Base-by-base conservation (phyloP, 2,329 filamentous ascomycete species). In the Colletotrichum tanaceti region DNA sequence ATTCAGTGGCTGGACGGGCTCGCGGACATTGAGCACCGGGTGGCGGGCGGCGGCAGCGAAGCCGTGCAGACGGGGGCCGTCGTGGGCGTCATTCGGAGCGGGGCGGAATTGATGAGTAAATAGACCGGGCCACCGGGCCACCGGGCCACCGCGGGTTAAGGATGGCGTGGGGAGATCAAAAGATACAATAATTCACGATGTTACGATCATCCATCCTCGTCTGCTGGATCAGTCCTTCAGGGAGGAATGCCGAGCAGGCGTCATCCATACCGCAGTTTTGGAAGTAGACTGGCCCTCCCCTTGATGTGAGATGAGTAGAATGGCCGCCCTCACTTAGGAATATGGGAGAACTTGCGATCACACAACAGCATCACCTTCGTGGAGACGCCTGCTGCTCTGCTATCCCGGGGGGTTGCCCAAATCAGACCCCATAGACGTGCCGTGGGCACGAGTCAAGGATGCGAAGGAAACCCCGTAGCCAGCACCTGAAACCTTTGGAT, bases 1-100 rank as follows among this genome's bases (percentile, higher is more conserved):
- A 91, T 98, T 60, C 88, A 90, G 3, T 99, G 96, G 96, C 83
- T 99, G 70, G 91, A 96, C 68, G 94, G 94, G 0, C 82, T 99
- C 63, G 94, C 95, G 0, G 93, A 98, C 74, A 92, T 99, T 60
- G 96, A 99, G 82, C 97, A 97, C 80, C 86, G 96, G 70, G 83
- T 99, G 6, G 92, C 94, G 41, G 92, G 93, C 50, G 96, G 96
- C 24, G 94, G 92, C 1, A 94, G 90, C 67, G 96, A 99, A 81
- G 83, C 84, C 6, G 88, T 99, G 67, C 96, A 99, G 83, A 98
- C 96, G 0, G 95, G 96, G 7, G 96, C 94, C 0, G 85, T 98
- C 53, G 93, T 98, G 13, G 96, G 95, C 1, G 93, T 97, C 5
- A 88, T 99, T 49, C 86, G 96, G 70, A 91, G 88, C 64, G 96